Conservation (phyloP, 2,329 filamentous ascomycete species). For the Aspergillus alliaceus region DNA sequence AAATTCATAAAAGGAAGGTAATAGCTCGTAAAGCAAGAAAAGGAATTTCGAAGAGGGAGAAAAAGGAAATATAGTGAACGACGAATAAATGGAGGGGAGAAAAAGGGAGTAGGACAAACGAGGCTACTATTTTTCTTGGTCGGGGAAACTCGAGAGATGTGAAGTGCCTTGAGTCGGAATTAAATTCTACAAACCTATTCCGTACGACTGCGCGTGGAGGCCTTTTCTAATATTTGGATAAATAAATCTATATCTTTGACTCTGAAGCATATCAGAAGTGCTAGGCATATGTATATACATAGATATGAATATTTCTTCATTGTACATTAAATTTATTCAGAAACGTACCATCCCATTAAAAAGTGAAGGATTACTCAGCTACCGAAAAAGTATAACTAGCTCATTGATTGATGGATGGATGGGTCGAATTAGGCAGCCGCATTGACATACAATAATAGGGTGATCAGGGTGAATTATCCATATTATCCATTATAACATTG, state of each 20-base stretch:
- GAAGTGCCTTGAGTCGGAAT: too few relatives aligned
- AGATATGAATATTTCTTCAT: too few relatives aligned
- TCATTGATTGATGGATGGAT: background rate
- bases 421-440: conserved; percentile 9
- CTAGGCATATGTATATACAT: too few relatives aligned
- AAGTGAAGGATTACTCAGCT: conserved; percentile 6
- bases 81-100: background rate
- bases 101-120: background rate
- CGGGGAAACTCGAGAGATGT: background rate
- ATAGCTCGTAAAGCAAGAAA: background rate
- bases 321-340: background rate
- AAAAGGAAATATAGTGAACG: conserved; percentile 1
- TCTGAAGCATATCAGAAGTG: too few relatives aligned
- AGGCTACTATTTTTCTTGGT: background rate
- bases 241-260: background rate
- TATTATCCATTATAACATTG: too few relatives aligned
- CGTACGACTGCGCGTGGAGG: too few relatives aligned
- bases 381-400: too few relatives aligned
- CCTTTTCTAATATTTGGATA: too few relatives aligned
- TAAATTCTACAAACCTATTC: too few relatives aligned
- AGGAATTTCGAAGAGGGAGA: background rate
- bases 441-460: background rate
- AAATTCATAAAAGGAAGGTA: background rate
- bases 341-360: background rate
- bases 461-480: background rate